Base-by-base conservation (phyloP, 169 alveolate species). In the Eimeria maxima region DNA sequence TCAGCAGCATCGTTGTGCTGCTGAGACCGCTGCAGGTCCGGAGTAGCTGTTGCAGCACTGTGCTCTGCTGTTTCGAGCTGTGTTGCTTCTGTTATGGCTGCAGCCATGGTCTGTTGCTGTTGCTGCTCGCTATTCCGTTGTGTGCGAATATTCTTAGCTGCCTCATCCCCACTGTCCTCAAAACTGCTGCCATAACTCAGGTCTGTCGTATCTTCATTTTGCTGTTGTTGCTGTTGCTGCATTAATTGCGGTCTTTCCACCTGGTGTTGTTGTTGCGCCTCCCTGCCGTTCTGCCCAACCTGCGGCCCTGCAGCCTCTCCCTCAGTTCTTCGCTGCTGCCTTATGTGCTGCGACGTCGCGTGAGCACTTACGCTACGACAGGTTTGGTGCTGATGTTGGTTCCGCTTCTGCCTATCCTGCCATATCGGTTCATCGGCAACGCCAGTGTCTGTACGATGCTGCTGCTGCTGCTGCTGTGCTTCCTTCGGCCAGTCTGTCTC, bases 391-490 rank as follows among this genome's bases (percentile, higher is more conserved):
- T 16, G 67, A 63, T 45, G 89, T 44, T 78, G 89, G 67, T 78
- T 29, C 44, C 47, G 89, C 57, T 78, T 47, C 67, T 45, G 89
- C 44, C 29, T 14, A 4, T 45, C 38, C 18, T 44, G 38, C 45
- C 89, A 67, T 78, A 18, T 6, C 65, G 22, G 89, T 7, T 78
- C 65, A 18, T 78, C 55, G 44, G 67, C 69, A 53, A 10, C 29
- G 50, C 14, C 50, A 42, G 83, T 16, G 83, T 73, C 55, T 13
- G 27, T 20, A 11, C 0, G 38, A 10, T 22, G 69, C 60, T 27
- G 89, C 42, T 78, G 89, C 89, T 33, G 89, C 42, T 78, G 89
- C 65, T 78, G 89, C 67, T 78, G 89, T 27, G 8, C 89, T 20
- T 73, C 53, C 38, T 78, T 50, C 55, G 89, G 89, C 44, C 67